Evolutionary conservation across 2,329 filamentous ascomycete genomes (phyloP).

Genomic region (Sporothrix dimorphospora): DNA sequence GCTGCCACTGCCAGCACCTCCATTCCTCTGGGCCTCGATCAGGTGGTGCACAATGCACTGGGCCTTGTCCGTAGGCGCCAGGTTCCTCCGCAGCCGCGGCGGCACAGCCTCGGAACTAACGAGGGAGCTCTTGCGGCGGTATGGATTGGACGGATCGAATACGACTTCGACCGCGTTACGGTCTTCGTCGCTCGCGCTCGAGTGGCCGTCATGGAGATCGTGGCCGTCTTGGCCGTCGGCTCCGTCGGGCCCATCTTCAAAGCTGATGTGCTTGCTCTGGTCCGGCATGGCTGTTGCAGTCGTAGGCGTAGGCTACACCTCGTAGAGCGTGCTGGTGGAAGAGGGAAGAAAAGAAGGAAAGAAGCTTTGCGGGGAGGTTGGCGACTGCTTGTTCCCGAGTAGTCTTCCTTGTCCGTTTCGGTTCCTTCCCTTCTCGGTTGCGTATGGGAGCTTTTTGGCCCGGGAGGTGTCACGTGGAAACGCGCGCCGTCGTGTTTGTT

Average conservation of each 20-base stretch:
- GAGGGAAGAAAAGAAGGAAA: neutral
- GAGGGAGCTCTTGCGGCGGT: constrained; percentile 69
- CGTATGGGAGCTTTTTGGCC: neutral
- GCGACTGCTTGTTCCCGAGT: neutral
- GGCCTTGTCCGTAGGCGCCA: constrained; percentile 44
- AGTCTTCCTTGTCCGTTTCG: neutral
- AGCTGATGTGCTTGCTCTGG: constrained; percentile 9
- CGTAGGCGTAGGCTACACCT: neutral
- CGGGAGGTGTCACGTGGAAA: neutral
- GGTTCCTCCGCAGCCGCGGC: constrained; percentile 43
- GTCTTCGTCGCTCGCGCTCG: constrained; percentile 57
- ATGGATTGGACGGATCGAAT: constrained; percentile 63
- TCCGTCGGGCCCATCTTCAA: constrained; percentile 41
- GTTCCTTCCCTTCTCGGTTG: constrained; percentile 12
- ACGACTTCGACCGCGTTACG: constrained; percentile 59
- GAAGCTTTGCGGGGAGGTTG: neutral
- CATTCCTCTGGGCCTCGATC: constrained; percentile 58
- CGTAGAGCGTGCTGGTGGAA: neutral
- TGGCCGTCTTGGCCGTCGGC: constrained; percentile 42
- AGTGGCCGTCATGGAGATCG: constrained; percentile 44
- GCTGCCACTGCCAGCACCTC: constrained; percentile 35
- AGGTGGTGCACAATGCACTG: constrained; percentile 69
- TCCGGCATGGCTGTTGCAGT: constrained; percentile 13
- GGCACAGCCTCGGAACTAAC: constrained; percentile 53
- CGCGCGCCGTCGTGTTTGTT: neutral